These are phyloP conservation scores for Globisporangium camurandrum DNA, from an alignment of 352 stramenopile genomes.

Conservation along the genomic window DNA sequence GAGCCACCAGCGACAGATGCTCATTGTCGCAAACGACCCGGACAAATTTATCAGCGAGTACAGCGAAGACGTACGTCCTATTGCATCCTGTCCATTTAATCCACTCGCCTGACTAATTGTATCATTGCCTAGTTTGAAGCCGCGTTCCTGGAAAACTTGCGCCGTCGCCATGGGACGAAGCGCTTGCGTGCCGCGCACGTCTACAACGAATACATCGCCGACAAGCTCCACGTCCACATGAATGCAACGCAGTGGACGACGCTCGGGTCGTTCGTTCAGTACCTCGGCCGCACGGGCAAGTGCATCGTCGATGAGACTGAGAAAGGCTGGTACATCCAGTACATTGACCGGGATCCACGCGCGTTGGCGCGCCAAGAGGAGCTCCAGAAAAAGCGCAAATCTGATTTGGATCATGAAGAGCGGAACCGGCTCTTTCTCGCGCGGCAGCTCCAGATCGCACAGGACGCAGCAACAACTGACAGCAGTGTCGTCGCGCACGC, in stretches of 20 bases:
- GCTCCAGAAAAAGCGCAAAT: slow-evolving; percentile 79
- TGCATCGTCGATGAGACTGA: slow-evolving; percentile 97
- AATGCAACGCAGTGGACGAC: slow-evolving; percentile 98
- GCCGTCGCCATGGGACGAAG: slow-evolving; percentile 93
- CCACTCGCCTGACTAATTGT: neutral
- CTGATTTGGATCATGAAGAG: slow-evolving; percentile 89
- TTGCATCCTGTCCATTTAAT: neutral
- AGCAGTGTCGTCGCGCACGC: slow-evolving; percentile 19
- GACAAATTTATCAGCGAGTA: slow-evolving; percentile 92
- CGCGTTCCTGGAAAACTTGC: slow-evolving; percentile 93
- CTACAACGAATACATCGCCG: slow-evolving; percentile 99
- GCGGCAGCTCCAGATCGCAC: slow-evolving; percentile 63
- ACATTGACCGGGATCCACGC: slow-evolving; percentile 91
- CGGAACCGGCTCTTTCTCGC: slow-evolving; percentile 69
- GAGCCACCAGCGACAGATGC: slow-evolving; percentile 97
- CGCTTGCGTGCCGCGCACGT: slow-evolving; percentile 94
- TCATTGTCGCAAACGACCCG: slow-evolving; percentile 95
- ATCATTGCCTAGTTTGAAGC: slow-evolving; percentile 87
- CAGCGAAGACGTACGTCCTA: slow-evolving; percentile 44
- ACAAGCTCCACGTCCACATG: slow-evolving; percentile 99
- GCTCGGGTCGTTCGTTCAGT: slow-evolving; percentile 96
- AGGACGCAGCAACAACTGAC: slow-evolving; percentile 22
- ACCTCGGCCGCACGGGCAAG: slow-evolving; percentile 96
- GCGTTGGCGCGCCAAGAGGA: slow-evolving; percentile 87
- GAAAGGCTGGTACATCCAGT: slow-evolving; percentile 97